phyloP scores from a whole-genome alignment of 2,329 filamentous ascomycete genomes.

The Pezicula rhizophila region DNA sequence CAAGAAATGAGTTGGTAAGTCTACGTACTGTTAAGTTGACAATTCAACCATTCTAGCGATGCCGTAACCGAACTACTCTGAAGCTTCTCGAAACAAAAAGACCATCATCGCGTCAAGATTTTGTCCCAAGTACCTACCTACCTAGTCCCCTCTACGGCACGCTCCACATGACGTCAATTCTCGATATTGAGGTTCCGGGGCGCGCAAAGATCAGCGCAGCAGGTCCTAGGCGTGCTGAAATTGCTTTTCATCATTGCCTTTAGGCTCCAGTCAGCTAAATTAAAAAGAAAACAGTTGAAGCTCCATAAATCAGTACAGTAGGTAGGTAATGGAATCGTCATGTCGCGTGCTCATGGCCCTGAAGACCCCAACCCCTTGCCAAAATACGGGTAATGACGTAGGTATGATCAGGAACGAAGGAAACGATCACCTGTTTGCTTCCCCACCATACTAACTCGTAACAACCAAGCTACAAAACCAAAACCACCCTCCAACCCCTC shows the following conservation, averaged over 20 bases:
- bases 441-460: too few species aligned
- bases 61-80: not conserved
- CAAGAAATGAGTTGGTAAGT: not conserved
- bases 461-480: constrained; percentile 26
- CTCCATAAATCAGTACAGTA: not conserved
- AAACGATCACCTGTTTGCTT: not conserved
- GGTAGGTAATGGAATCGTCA: too few species aligned
- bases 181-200: too few species aligned
- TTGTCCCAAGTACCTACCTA: not conserved
- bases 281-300: not conserved
- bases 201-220: too few species aligned
- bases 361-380: constrained; percentile 12
- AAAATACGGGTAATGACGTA: constrained; percentile 14
- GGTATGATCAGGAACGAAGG: constrained; percentile 6
- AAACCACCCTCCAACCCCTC: constrained; percentile 6
- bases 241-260: too few species aligned
- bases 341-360: constrained; percentile 11
- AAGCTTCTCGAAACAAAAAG: constrained; percentile 2
- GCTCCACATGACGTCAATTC: not conserved
- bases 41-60: not conserved
- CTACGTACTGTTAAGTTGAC: too few species aligned
- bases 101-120: not conserved
- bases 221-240: too few species aligned
- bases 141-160: not conserved
- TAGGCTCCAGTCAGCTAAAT: too few species aligned